These are phyloP conservation scores for Claviceps sorghi DNA, from an alignment of 2,329 filamentous ascomycete species.

Conservation along the genomic window DNA sequence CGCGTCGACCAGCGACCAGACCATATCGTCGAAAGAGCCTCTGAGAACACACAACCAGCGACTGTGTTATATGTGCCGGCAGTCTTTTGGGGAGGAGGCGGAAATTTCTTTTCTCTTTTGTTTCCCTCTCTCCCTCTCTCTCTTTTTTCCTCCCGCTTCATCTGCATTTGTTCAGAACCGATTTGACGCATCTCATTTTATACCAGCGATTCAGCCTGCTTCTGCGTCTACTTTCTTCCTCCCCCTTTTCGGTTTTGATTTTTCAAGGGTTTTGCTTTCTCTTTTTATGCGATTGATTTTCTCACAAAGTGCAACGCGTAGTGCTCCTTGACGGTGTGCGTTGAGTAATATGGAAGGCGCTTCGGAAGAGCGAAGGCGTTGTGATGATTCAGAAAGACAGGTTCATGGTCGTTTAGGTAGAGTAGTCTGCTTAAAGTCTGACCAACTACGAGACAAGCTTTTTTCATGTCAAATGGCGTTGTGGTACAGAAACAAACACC, in stretches of 20 bases:
- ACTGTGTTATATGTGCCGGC: background rate
- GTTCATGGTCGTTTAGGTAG: background rate
- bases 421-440: background rate
- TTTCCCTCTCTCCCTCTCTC: background rate
- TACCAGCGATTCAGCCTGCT: constrained; percentile 7
- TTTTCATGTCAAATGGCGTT: constrained; percentile 1
- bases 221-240: constrained; percentile 3
- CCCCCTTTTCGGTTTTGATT: background rate
- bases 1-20: constrained; percentile 2
- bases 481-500: background rate
- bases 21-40: constrained; percentile 2
- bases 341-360: constrained; percentile 6
- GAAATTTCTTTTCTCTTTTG: background rate
- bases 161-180: background rate
- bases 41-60: background rate
- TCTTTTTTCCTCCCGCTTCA: background rate
- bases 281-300: background rate
- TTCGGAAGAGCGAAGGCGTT: constrained; percentile 7
- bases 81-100: background rate
- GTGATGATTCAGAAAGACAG: constrained; percentile 1
- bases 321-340: constrained; percentile 12
- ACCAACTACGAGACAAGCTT: constrained; percentile 1
- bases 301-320: background rate
- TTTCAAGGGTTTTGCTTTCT: background rate
- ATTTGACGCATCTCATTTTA: constrained; percentile 8